These are phyloP conservation scores for Neoarthrinium moseri DNA, from an alignment of 2,329 filamentous ascomycete species.

Conservation along the genomic window DNA sequence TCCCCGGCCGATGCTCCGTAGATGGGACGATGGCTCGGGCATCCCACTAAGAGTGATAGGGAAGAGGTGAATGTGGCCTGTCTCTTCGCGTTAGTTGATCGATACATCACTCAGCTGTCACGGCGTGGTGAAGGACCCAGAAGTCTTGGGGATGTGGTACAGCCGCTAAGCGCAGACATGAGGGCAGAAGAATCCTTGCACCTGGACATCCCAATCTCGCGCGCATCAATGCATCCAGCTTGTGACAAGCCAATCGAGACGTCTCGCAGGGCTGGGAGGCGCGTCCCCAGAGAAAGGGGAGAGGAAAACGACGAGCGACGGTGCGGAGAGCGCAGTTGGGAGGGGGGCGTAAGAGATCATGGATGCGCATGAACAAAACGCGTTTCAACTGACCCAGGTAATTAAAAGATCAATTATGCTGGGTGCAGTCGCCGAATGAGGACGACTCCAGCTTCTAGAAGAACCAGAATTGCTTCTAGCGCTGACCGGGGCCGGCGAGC, in stretches of 20 bases:
- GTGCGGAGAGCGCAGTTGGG: slow-evolving; percentile 8
- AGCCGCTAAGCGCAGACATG: neutral
- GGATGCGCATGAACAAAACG: slow-evolving; percentile 45
- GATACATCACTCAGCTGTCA: slow-evolving; percentile 12
- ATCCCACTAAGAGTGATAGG: neutral
- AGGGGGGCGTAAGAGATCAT: slow-evolving; percentile 16
- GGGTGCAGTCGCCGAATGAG: slow-evolving; percentile 16
- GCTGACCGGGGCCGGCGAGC: slow-evolving; percentile 5
- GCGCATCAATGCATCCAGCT: slow-evolving; percentile 38
- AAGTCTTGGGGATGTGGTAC: slow-evolving; percentile 13
- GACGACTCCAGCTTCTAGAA: slow-evolving; percentile 34
- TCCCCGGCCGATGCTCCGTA: neutral
- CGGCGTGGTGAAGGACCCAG: slow-evolving; percentile 12
- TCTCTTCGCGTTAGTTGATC: slow-evolving; percentile 14
- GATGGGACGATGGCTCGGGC: neutral
- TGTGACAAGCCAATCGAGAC: too few relatives aligned
- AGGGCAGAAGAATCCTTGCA: slow-evolving; percentile 9
- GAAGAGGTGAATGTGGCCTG: neutral
- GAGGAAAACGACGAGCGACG: neutral
- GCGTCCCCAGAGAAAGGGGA: neutral
- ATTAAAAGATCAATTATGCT: slow-evolving; percentile 50
- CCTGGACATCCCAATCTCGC: slow-evolving; percentile 33
- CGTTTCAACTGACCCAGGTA: slow-evolving; percentile 43
- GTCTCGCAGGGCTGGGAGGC: slow-evolving; percentile 18
- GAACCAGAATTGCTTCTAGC: slow-evolving; percentile 33